Evolutionary conservation across 2,329 filamentous ascomycete species (phyloP).

Genomic region (Claviceps sp.): DNA sequence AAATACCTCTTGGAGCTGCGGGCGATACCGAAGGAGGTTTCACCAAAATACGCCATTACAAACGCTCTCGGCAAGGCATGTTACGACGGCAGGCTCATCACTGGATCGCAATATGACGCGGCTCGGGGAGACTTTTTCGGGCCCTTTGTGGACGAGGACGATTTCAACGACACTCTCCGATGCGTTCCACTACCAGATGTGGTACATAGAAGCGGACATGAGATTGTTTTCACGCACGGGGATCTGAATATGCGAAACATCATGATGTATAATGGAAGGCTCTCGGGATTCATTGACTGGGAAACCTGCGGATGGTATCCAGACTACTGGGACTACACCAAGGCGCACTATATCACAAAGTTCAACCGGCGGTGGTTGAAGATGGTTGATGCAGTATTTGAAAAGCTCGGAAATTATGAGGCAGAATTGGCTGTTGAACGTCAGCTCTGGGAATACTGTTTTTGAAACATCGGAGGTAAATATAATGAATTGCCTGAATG

Average conservation of each 20-base stretch:
- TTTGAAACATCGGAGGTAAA: too few relatives aligned
- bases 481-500: too few relatives aligned
- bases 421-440: conserved; percentile 1
- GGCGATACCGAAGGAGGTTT: too few relatives aligned
- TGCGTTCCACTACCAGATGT: neutral
- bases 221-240: conserved; percentile 30
- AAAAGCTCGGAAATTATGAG: neutral
- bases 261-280: conserved; percentile 13
- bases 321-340: conserved; percentile 14
- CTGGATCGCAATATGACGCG: too few relatives aligned
- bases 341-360: conserved; percentile 7
- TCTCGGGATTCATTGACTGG: conserved; percentile 17
- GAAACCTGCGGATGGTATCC: conserved; percentile 14
- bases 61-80: too few relatives aligned
- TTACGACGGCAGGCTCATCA: too few relatives aligned
- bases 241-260: conserved; percentile 18
- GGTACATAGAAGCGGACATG: conserved; percentile 2
- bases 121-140: conserved; percentile 3
- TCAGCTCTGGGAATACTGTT: neutral
- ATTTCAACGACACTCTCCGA: conserved; percentile 6
- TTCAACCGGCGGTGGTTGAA: conserved; percentile 7
- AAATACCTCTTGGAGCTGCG: too few relatives aligned
- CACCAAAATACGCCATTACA: too few relatives aligned
- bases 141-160: conserved; percentile 5
- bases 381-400: conserved; percentile 2